Conservation (phyloP, 129 eudicot genomes). For the Gnaphalium uliginosum region DNA sequence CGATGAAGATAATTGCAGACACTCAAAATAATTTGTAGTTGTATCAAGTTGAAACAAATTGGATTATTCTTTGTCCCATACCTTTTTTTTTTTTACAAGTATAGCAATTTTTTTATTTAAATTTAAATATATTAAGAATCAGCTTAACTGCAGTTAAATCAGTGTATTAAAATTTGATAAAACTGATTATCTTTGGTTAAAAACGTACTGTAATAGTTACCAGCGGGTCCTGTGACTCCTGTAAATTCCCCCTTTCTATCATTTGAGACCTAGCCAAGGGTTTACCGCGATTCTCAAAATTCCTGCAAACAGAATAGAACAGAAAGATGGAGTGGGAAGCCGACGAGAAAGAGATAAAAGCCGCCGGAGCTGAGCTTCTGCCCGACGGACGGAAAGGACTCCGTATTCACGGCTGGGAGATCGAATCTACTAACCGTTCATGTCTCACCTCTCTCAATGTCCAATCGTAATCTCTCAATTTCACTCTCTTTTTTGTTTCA, state of each 20-base stretch:
- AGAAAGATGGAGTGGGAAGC: slow-evolving; percentile 57
- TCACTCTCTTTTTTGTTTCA: slow-evolving; percentile 24
- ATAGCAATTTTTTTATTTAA: no score
- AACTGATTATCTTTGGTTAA: no score
- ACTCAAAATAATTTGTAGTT: no score
- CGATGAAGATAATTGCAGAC: no score
- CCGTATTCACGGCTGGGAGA: slow-evolving; percentile 89
- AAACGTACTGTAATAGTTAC: no score
- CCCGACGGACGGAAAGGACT: slow-evolving; percentile 66
- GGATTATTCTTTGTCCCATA: no score
- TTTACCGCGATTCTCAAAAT: background rate
- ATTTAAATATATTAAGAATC: no score
- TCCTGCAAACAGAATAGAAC: background rate
- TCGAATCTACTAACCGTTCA: slow-evolving; percentile 76
- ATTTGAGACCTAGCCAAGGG: slow-evolving; percentile 8
- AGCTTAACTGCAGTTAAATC: no score
- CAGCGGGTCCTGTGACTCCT: no score
- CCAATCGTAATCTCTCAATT: slow-evolving; percentile 48
- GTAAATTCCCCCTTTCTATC: background rate
- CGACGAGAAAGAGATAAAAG: slow-evolving; percentile 65
- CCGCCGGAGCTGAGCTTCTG: slow-evolving; percentile 75
- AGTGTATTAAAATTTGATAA: no score
- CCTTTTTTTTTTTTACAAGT: no score
- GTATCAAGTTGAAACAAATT: no score
- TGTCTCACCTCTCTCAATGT: slow-evolving; percentile 70